These are phyloP conservation scores for Striga hermonthica DNA, from an alignment of 305 asterid species.

Conservation along the genomic window DNA sequence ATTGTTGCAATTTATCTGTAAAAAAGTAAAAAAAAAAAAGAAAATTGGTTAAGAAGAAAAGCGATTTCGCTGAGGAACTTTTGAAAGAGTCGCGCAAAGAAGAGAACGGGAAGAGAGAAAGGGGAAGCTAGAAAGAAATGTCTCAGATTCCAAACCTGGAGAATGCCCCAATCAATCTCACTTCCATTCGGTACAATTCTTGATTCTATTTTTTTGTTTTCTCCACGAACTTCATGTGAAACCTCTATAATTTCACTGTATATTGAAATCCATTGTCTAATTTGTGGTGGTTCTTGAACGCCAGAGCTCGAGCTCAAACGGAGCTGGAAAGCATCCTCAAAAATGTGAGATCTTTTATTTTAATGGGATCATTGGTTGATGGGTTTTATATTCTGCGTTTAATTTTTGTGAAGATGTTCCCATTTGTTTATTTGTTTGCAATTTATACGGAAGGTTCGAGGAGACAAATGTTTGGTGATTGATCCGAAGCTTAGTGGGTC, in stretches of 20 bases:
- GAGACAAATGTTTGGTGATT: constrained; percentile 86
- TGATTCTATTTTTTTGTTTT: constrained; percentile 1
- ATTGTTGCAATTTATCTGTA: too few species aligned
- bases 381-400: not conserved
- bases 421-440: constrained; percentile 3
- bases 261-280: not conserved
- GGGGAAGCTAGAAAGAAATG: constrained; percentile 46
- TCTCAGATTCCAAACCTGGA: constrained; percentile 89
- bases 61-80: not conserved
- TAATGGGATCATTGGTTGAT: not conserved
- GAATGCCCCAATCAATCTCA: constrained; percentile 82
- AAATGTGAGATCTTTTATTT: constrained; percentile 52
- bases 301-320: constrained; percentile 74
- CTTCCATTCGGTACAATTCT: constrained; percentile 52
- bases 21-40: too few species aligned
- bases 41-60: too few species aligned
- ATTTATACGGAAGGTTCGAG: constrained; percentile 56
- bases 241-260: not conserved
- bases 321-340: constrained; percentile 68
- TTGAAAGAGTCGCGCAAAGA: constrained; percentile 2
- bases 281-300: constrained; percentile 22
- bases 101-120: constrained; percentile 27
- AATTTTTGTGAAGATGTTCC: constrained; percentile 15
- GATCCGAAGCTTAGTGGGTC: constrained; percentile 96
- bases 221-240: not conserved